These are phyloP conservation scores for Fusarium odoratissimum DNA, from an alignment of 2,329 filamentous ascomycete species.

Conservation along the genomic window DNA sequence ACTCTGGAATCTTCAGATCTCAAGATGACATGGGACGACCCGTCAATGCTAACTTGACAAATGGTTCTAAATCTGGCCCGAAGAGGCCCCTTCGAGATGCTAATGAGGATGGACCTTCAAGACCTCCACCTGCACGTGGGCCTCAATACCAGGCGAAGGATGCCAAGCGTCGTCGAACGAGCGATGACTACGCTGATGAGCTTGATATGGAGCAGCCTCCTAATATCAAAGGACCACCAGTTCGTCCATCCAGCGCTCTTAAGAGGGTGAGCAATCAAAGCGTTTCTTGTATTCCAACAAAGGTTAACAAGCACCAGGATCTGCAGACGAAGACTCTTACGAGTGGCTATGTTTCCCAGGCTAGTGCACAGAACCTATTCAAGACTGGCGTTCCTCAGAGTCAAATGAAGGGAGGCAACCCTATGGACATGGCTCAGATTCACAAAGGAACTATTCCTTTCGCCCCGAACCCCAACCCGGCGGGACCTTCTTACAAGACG, in stretches of 20 bases:
- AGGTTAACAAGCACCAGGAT: conserved; percentile 63
- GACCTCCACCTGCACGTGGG: conserved; percentile 59
- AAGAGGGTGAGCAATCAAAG: conserved; percentile 71
- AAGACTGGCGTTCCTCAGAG: conserved; percentile 75
- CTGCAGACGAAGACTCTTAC: conserved; percentile 68
- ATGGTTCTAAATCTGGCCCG: conserved; percentile 67
- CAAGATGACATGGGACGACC: conserved; percentile 71
- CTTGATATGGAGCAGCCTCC: conserved; percentile 67
- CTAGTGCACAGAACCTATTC: conserved; percentile 68
- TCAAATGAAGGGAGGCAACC: conserved; percentile 72
- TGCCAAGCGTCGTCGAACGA: conserved; percentile 82
- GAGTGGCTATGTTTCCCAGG: conserved; percentile 70
- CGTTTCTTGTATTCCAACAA: not conserved
- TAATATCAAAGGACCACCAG: conserved; percentile 82
- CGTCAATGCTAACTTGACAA: conserved; percentile 70
- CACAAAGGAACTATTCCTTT: conserved; percentile 92
- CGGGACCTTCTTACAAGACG: conserved; percentile 73
- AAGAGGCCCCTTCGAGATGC: conserved; percentile 79
- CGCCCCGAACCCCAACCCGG: conserved; percentile 73
- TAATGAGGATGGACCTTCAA: conserved; percentile 64
- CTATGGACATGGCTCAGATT: conserved; percentile 86
- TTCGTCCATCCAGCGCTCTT: conserved; percentile 78
- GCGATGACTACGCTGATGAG: conserved; percentile 76
- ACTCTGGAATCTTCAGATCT: conserved; percentile 61
- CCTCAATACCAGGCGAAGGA: conserved; percentile 77